A percentile compares a stretch with the other conserved stretches of the same genome.
Evolutionary conservation across 2,329 filamentous ascomycete genomes (phyloP).

Genomic region (Trichoderma semiorbis): DNA sequence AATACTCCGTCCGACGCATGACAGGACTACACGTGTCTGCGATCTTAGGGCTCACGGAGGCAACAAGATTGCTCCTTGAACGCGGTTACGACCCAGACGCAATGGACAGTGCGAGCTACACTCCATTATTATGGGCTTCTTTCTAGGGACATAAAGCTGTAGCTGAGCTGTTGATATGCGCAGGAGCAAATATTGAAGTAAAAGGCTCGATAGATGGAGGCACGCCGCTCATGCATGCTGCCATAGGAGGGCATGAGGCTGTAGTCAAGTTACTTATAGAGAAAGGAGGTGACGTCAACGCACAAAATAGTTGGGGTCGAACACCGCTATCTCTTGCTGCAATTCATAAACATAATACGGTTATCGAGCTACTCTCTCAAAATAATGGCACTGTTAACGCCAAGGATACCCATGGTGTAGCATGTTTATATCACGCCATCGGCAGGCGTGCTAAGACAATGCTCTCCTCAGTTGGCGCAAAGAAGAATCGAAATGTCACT

Average conservation of each 20-base stretch:
- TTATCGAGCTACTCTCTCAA: neutral
- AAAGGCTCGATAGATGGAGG: fast-evolving
- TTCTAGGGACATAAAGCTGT: neutral
- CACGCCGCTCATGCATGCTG: fast-evolving
- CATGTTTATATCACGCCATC: too few species aligned
- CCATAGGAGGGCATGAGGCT: fast-evolving
- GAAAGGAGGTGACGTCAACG: neutral
- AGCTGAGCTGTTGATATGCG: neutral
- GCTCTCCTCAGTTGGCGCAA: too few species aligned
- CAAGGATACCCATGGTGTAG: too few species aligned
- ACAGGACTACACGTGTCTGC: neutral
- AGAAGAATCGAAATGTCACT: too few species aligned
- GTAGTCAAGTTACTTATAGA: neutral
- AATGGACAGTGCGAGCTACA: fast-evolving
- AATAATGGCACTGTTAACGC: neutral
- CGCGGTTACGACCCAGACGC: fast-evolving
- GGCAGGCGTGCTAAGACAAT: too few species aligned
- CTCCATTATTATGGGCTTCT: neutral
- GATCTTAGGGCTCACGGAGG: neutral
- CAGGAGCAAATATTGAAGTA: neutral
- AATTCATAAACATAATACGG: fast-evolving
- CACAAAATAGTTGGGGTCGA: fast-evolving
- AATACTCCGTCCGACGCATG: fast-evolving
- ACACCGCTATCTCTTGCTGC: neutral
- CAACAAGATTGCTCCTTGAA: neutral